A percentile compares a stretch with the other conserved stretches of the same genome.
phyloP scores from a whole-genome alignment of 2,329 filamentous ascomycete genomes.

The Talaromyces sp. region DNA sequence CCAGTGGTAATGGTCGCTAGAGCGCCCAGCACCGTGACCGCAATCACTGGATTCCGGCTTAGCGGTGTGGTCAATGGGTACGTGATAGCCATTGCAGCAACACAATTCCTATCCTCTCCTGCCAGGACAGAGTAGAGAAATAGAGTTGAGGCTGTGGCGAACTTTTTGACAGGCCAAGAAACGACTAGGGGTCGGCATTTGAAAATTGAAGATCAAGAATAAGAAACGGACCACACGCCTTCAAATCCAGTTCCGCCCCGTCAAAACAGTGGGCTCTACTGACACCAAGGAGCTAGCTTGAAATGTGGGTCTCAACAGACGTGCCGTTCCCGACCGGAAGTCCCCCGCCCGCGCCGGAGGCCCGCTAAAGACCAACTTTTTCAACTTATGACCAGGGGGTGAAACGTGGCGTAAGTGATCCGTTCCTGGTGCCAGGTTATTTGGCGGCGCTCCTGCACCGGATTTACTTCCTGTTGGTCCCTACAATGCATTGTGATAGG shows the following conservation, averaged over 20 bases:
- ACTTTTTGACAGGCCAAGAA: not conserved
- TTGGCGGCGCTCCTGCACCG: not conserved
- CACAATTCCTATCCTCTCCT: not conserved
- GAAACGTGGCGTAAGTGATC: no score
- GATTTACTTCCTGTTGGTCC: not conserved
- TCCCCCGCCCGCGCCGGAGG: no score
- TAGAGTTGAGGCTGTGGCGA: not conserved
- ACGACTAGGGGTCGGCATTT: not conserved
- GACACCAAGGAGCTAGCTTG: not conserved
- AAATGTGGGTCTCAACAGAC: not conserved
- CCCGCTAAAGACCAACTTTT: no score
- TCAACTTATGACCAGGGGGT: no score
- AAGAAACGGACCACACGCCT: not conserved
- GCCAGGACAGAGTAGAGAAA: not conserved
- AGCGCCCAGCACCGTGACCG: not conserved
- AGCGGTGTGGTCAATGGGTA: not conserved
- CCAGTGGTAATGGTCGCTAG: not conserved
- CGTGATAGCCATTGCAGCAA: not conserved
- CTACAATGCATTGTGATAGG: not conserved
- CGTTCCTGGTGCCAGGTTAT: no score
- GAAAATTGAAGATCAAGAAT: not conserved
- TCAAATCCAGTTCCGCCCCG: not conserved
- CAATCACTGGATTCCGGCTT: not conserved
- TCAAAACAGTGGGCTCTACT: no score
- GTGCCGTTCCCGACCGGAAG: not conserved